These are phyloP conservation scores for Mollisiaceae sp. DNA, from an alignment of 2,329 filamentous ascomycete species.

Conservation along the genomic window DNA sequence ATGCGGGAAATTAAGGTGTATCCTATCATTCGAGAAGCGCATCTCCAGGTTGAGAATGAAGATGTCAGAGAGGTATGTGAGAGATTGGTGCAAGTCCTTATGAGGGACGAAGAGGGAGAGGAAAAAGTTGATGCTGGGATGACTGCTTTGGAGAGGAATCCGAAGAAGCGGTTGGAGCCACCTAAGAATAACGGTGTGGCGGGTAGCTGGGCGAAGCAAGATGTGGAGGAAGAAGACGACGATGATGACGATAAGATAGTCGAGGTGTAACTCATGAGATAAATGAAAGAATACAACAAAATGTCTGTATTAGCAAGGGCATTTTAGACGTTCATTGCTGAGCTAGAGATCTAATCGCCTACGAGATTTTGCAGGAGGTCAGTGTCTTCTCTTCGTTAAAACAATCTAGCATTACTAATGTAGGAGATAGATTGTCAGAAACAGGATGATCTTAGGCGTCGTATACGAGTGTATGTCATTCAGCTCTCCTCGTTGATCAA, in stretches of 20 bases:
- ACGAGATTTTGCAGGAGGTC: not conserved
- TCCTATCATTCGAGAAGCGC: slow-evolving; percentile 85
- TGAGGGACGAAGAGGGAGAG: slow-evolving; percentile 43
- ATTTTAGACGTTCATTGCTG: not conserved
- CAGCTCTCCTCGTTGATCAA: not conserved
- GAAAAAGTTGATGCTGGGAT: slow-evolving; percentile 40
- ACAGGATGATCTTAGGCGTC: not conserved
- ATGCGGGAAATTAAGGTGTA: slow-evolving; percentile 84
- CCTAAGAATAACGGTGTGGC: slow-evolving; percentile 18
- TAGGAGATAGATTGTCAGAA: not conserved
- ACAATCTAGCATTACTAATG: not conserved
- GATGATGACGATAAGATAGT: slow-evolving; percentile 43
- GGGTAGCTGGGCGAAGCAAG: slow-evolving; percentile 31
- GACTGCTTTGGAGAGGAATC: slow-evolving; percentile 33
- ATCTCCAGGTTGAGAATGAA: slow-evolving; percentile 78
- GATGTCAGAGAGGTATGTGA: slow-evolving; percentile 85
- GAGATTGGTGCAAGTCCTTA: slow-evolving; percentile 75
- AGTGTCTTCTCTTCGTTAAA: not conserved
- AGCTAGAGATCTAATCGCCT: not conserved
- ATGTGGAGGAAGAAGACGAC: slow-evolving; percentile 34
- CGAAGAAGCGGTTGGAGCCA: slow-evolving; percentile 16
- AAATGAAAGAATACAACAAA: not conserved
- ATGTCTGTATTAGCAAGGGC: not conserved
- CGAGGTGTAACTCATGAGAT: slow-evolving; percentile 39
- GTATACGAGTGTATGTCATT: not conserved